Evolutionary conservation across 2,329 filamentous ascomycete species (phyloP), one percentile per base, ranked within the genome.

Genomic region (Colletotrichum shisoi): DNA sequence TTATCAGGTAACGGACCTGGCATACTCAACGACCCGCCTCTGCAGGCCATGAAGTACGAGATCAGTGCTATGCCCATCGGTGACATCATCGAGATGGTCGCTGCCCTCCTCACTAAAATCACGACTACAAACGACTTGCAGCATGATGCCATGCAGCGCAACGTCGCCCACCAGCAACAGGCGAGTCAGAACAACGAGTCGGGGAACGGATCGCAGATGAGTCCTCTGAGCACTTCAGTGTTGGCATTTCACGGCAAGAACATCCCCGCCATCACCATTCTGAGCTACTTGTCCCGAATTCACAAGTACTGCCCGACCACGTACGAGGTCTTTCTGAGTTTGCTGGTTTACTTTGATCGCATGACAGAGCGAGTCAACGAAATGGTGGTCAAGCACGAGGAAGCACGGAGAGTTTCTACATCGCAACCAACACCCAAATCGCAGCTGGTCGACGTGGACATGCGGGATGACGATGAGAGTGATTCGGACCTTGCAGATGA

Each of bases 281-380:
- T 96, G 68, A 98, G 93, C 83, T 99, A 99, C 74, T 82, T 99
- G 60, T 94, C 90, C 73, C 89, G 95, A 68, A 98, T 99, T 76
- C 94, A 99, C 81, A 97, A 97, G 81, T 99, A 99, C 80, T 99
- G 95, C 74, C 95, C 95, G 0, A 98, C 95, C 6, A 98, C 95
- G 0, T 99, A 97, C 76, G 95, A 99, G 79, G 95, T 99, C 0
- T 99, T 99, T 75, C 81, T 99, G 68, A 97, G 94, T 76, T 80
- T 99, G 73, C 81, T 99, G 62, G 94, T 99, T 39, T 99, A 98
- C 79, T 99, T 99, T 79, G 95, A 99, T 77, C 91, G 95, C 69
- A 99, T 99, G 95, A 97, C 94, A 49, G 95, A 98, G 77, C 87
- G 93, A 66, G 93, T 98, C 67, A 98, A 98, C 76, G 89, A 91